Evolutionary conservation across 2,329 filamentous ascomycete genomes (phyloP), one percentile per base, ranked within the genome.

Genomic region (Sclerotinia glacialis): DNA sequence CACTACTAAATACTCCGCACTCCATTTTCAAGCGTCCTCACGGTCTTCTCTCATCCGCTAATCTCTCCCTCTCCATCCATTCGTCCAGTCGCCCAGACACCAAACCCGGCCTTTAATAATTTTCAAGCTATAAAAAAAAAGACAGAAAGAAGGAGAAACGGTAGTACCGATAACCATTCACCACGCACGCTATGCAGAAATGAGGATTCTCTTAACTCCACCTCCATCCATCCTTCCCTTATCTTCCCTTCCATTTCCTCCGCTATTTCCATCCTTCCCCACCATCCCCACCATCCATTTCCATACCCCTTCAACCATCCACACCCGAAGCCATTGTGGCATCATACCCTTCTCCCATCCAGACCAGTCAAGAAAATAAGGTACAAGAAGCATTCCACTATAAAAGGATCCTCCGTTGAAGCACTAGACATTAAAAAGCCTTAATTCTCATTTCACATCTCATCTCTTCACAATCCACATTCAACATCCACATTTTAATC

Each of bases 401-500:
- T 54, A 59, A 60, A 55, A 60, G 31, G n/a, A 60, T 49, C 28
- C 28, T 49, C 18, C 58, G 21, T 60, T 40, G 66, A 69, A 65
- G 54, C 47, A 70, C 69, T 71, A 70, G 64, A 71, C 69, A 71
- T 71, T 71, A 71, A 63, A 69, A 68, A 49, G 53, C 55, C 40
- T 64, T 23, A 64, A 65, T 69, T 59, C 56, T 66, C 46, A 28
- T 47, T 54, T 66, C 59, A 42, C 64, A 49, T 46, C 71, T 68
- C 23, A 72, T 52, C 53, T 68, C 68, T 28, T 66, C 68, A 65
- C 70, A 71, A 26, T 71, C 67, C 50, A 72, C 70, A 9, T 69
- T 71, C 21, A 71, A 67, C 21, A 72, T 60, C 70, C 28, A 67
- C 67, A 64, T 53, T 67, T 68, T 61, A 69, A 67, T 73, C 72